These are phyloP conservation scores for Ogataea thermomethanolica DNA, from an alignment of 805 yeast genomes.

Conservation along the genomic window DNA sequence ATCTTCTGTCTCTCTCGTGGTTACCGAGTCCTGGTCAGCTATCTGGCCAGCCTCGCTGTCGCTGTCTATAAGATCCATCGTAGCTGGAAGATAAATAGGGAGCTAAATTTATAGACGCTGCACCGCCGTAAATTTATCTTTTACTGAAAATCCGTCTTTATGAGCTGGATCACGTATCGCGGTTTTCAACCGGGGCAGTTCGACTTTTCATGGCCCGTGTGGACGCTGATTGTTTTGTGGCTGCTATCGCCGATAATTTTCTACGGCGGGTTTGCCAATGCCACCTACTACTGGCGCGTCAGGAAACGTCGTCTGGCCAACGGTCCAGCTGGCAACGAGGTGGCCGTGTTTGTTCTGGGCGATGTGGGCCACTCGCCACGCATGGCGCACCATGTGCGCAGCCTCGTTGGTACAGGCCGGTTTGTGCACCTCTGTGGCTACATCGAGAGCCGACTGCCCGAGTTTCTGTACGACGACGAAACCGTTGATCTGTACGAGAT, in stretches of 20 bases:
- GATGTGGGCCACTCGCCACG: slow-evolving; percentile 95
- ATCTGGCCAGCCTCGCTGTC: slow-evolving; percentile 13
- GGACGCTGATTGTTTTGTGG: slow-evolving; percentile 45
- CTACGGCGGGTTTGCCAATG: slow-evolving; percentile 39
- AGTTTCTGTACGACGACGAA: slow-evolving; percentile 46
- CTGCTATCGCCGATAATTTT: slow-evolving; percentile 42
- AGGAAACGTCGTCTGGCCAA: slow-evolving; percentile 13
- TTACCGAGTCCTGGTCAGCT: slow-evolving; percentile 16
- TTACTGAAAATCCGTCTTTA: background rate
- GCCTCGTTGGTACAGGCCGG: slow-evolving; percentile 67
- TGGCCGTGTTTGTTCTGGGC: slow-evolving; percentile 81
- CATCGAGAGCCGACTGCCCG: slow-evolving; percentile 52
- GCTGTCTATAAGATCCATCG: slow-evolving; percentile 7
- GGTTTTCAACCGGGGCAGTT: slow-evolving; percentile 26
- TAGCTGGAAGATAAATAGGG: background rate
- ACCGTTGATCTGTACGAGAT: slow-evolving; percentile 46
- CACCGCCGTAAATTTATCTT: slow-evolving; percentile 1
- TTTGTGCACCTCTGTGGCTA: slow-evolving; percentile 86
- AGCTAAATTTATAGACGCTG: slow-evolving; percentile 5
- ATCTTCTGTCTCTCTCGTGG: slow-evolving; percentile 9
- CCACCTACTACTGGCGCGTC: slow-evolving; percentile 23
- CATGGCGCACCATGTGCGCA: slow-evolving; percentile 84
- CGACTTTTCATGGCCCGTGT: slow-evolving; percentile 37
- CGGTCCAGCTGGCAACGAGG: slow-evolving; percentile 41
- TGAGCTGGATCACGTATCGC: slow-evolving; percentile 23